Conservation (phyloP, 129 eudicot species). For the Pittosporum tobira region DNA sequence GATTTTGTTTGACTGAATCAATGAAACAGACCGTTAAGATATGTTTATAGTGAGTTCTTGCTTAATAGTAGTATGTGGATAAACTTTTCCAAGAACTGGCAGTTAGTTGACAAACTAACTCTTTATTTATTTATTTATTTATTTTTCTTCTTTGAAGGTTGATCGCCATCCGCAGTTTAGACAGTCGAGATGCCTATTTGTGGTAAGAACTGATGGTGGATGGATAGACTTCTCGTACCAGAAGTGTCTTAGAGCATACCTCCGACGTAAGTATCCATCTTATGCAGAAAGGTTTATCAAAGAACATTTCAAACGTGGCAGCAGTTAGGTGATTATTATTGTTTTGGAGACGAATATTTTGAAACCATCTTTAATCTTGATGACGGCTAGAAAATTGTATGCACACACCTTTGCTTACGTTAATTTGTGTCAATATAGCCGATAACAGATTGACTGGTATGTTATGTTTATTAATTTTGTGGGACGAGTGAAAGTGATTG, state of each 20-base stretch:
- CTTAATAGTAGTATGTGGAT: background rate
- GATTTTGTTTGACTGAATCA: background rate
- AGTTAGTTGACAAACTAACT: background rate
- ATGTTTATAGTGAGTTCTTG: background rate
- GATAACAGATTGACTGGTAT: background rate
- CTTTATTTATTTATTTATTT: too few species aligned
- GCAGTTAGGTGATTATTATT: constrained; percentile 9
- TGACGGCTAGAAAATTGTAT: background rate
- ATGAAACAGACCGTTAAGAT: background rate
- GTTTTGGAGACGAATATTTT: background rate
- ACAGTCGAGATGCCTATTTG: constrained; percentile 74
- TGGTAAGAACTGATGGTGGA: constrained; percentile 78
- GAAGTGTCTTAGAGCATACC: constrained; percentile 74
- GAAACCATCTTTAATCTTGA: background rate
- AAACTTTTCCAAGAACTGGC: too few species aligned
- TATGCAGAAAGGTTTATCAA: constrained; percentile 67
- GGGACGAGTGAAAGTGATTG: background rate
- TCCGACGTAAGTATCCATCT: constrained; percentile 64
- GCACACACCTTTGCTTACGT: background rate
- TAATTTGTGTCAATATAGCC: background rate
- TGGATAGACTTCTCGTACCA: constrained; percentile 97
- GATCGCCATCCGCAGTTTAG: constrained; percentile 81
- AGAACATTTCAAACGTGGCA: constrained; percentile 72
- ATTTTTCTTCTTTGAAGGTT: constrained; percentile 44
- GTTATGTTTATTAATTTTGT: background rate